Evolutionary conservation across 2,329 filamentous ascomycete species (phyloP).

Genomic region (Colletotrichum sp.): DNA sequence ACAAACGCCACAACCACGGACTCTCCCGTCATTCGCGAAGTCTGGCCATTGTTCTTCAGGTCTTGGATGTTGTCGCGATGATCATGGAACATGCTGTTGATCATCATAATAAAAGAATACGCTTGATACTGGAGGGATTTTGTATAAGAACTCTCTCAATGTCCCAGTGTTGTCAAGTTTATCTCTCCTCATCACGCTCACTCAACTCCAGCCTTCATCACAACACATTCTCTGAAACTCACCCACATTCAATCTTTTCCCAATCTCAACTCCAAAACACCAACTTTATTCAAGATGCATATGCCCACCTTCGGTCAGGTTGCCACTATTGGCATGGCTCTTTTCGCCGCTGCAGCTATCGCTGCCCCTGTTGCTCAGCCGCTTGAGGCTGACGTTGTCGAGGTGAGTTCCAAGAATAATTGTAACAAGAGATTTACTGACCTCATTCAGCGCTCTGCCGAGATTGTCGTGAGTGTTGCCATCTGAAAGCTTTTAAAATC

Average conservation of each 20-base stretch:
- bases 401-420: background rate
- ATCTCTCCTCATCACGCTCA: background rate
- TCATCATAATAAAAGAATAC: background rate
- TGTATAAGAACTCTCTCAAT: background rate
- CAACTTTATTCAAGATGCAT: slow-evolving; percentile 1
- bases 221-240: background rate
- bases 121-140: background rate
- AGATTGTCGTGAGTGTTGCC: background rate
- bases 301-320: slow-evolving; percentile 14
- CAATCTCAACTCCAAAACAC: background rate
- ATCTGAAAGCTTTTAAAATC: too few relatives aligned
- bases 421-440: background rate
- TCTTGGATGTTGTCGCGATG: background rate
- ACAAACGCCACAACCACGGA: background rate
- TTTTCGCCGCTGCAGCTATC: slow-evolving; percentile 6
- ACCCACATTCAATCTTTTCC: background rate
- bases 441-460: background rate
- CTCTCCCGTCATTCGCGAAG: background rate
- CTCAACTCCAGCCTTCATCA: background rate
- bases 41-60: background rate
- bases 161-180: background rate
- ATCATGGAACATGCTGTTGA: background rate
- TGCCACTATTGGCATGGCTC: slow-evolving; percentile 14
- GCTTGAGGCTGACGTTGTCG: background rate
- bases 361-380: slow-evolving; percentile 7